phyloP scores from a whole-genome alignment of 2,329 filamentous ascomycete genomes.

The Fusarium zealandicum region DNA sequence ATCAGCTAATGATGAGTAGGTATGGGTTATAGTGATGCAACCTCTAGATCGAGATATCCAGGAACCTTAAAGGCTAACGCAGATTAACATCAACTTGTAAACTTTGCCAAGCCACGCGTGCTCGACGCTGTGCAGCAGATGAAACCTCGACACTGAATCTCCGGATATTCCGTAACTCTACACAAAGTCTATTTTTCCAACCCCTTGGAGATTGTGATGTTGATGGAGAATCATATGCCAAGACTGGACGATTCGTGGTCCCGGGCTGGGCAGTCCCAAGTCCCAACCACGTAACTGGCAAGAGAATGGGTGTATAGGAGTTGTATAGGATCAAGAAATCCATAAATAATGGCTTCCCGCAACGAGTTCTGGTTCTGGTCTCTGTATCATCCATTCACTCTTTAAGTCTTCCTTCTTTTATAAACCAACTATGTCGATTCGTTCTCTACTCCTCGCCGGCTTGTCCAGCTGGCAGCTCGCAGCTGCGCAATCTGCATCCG shows the following conservation, averaged over 20 bases:
- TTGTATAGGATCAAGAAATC: not conserved
- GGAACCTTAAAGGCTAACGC: too few species aligned
- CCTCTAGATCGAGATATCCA: too few species aligned
- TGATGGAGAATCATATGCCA: not conserved
- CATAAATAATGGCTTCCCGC: not conserved
- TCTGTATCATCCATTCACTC: too few species aligned
- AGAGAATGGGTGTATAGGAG: not conserved
- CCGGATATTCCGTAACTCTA: not conserved
- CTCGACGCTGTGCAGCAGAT: not conserved
- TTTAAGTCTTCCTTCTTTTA: too few species aligned
- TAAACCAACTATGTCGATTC: not conserved
- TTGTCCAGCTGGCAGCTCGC: not conserved
- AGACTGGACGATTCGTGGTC: not conserved
- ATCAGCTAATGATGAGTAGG: too few species aligned
- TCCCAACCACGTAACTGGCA: not conserved
- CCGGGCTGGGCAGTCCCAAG: not conserved
- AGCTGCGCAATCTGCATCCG: not conserved
- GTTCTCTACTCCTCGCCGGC: not conserved
- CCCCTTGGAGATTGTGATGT: not conserved
- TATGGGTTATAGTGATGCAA: too few species aligned
- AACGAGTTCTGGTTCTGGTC: too few species aligned
- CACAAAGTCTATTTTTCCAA: not conserved
- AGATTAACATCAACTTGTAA: not conserved
- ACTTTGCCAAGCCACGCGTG: not conserved
- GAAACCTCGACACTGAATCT: not conserved